A percentile compares a stretch with the other conserved stretches of the same genome.
Conservation (phyloP, 768 basidiomycete species). For the Piloderma croceum region DNA sequence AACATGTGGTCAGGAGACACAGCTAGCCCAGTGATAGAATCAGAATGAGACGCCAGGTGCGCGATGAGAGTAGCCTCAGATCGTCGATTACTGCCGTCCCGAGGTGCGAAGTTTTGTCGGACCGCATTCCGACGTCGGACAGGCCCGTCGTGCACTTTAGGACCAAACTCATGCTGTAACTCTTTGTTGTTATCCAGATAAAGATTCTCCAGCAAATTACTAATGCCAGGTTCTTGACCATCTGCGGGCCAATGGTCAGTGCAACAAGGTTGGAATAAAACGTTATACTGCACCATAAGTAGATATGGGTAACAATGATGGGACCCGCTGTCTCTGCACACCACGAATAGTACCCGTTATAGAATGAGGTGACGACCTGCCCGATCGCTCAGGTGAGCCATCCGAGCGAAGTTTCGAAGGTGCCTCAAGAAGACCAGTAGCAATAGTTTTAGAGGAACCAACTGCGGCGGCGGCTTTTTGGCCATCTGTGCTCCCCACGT, state of each 20-base stretch:
- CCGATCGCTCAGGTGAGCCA: slow-evolving; percentile 66
- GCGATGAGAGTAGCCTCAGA: slow-evolving; percentile 79
- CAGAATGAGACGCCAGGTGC: slow-evolving; percentile 79
- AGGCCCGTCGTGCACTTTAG: slow-evolving; percentile 76
- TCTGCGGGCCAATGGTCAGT: slow-evolving; percentile 41
- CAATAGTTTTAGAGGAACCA: slow-evolving; percentile 80
- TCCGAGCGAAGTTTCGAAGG: slow-evolving; percentile 64
- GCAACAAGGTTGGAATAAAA: neutral
- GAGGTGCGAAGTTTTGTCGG: slow-evolving; percentile 59
- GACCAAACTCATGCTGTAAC: slow-evolving; percentile 87
- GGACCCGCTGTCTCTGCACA: slow-evolving; percentile 40
- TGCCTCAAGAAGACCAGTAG: slow-evolving; percentile 74
- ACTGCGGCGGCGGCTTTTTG: slow-evolving; percentile 88
- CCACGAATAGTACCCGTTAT: slow-evolving; percentile 51
- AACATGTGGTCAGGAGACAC: slow-evolving; percentile 93
- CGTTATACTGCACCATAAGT: slow-evolving; percentile 55
- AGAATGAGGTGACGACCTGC: slow-evolving; percentile 71
- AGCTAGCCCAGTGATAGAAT: slow-evolving; percentile 70
- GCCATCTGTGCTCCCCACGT: slow-evolving; percentile 66
- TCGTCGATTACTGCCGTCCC: slow-evolving; percentile 56
- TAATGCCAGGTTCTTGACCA: slow-evolving; percentile 86
- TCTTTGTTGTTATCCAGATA: slow-evolving; percentile 86
- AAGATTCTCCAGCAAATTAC: slow-evolving; percentile 81
- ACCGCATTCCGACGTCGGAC: slow-evolving; percentile 69
- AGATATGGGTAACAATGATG: slow-evolving; percentile 57